Percentiles rank a stretch among this genome's conserved stretches.
phyloP scores from a whole-genome alignment of 352 stramenopile species.

The Halophytophthora batemanensis region DNA sequence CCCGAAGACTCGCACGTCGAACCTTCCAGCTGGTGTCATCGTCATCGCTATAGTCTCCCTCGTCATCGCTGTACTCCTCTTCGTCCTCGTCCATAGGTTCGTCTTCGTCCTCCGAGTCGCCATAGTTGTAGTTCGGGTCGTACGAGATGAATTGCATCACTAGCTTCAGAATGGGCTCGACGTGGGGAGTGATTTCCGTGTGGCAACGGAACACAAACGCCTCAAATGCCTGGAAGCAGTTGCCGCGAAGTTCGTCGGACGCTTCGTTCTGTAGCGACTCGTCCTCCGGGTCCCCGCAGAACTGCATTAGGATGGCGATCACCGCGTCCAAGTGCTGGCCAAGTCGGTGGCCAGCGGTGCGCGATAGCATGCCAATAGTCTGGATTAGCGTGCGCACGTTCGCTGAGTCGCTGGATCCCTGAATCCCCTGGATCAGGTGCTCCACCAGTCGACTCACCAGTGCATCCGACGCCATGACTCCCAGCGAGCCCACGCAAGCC shows the following conservation, averaged over 20 bases:
- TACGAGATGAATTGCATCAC: slow-evolving; percentile 95
- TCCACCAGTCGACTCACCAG: slow-evolving; percentile 93
- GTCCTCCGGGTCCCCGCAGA: slow-evolving; percentile 92
- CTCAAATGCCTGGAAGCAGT: slow-evolving; percentile 98
- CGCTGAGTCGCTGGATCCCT: slow-evolving; percentile 54
- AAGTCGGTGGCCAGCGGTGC: slow-evolving; percentile 95
- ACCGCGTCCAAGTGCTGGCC: slow-evolving; percentile 94
- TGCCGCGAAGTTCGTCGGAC: slow-evolving; percentile 96
- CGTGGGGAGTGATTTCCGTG: slow-evolving; percentile 93
- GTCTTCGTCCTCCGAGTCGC: slow-evolving; percentile 90
- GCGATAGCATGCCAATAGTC: slow-evolving; percentile 96
- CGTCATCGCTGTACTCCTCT: slow-evolving; percentile 76
- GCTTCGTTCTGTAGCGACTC: slow-evolving; percentile 92
- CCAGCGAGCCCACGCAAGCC: slow-evolving; percentile 93
- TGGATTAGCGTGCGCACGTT: slow-evolving; percentile 94
- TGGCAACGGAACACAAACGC: slow-evolving; percentile 96
- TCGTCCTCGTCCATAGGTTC: slow-evolving; percentile 85
- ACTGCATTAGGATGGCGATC: slow-evolving; percentile 95
- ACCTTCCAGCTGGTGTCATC: slow-evolving; percentile 98
- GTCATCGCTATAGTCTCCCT: slow-evolving; percentile 91
- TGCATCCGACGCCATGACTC: slow-evolving; percentile 93
- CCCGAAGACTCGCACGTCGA: slow-evolving; percentile 87
- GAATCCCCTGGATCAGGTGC: slow-evolving; percentile 90
- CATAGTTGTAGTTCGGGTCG: slow-evolving; percentile 99
- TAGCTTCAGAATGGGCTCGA: slow-evolving; percentile 90